These are phyloP conservation scores for Metarhizium rileyi DNA, from an alignment of 2,329 filamentous ascomycete genomes.

Conservation along the genomic window DNA sequence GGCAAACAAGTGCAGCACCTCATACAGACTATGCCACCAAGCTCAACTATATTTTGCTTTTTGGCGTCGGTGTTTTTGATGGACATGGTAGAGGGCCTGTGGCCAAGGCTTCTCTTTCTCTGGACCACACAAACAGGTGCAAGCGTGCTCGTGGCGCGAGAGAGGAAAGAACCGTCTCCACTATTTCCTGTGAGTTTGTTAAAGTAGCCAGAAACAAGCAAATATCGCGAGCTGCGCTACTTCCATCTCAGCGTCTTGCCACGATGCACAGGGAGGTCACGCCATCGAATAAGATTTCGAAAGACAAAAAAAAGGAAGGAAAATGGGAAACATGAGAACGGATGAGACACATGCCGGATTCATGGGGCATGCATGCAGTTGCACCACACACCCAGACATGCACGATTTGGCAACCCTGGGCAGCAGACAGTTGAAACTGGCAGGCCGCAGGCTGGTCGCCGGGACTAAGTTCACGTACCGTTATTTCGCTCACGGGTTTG, in stretches of 20 bases:
- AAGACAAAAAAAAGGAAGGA: neutral
- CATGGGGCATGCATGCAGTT: neutral
- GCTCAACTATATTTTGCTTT: neutral
- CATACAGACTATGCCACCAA: neutral
- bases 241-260: neutral
- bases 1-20: neutral
- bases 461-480: neutral
- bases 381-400: neutral
- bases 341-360: neutral
- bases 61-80: neutral
- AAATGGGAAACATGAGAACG: neutral
- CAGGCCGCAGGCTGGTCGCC: too few relatives aligned
- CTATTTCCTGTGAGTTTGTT: neutral
- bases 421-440: too few relatives aligned
- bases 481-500: neutral
- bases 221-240: conserved; percentile 1
- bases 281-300: neutral
- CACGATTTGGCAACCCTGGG: too few relatives aligned
- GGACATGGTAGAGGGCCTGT: neutral
- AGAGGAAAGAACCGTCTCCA: neutral
- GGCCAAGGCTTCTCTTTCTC: neutral
- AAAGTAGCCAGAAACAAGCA: conserved; percentile 5
- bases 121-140: neutral
- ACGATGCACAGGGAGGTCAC: neutral
- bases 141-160: neutral